Evolutionary conservation across 139 green algal species (phyloP).

Genomic region (Chlorella sp.): DNA sequence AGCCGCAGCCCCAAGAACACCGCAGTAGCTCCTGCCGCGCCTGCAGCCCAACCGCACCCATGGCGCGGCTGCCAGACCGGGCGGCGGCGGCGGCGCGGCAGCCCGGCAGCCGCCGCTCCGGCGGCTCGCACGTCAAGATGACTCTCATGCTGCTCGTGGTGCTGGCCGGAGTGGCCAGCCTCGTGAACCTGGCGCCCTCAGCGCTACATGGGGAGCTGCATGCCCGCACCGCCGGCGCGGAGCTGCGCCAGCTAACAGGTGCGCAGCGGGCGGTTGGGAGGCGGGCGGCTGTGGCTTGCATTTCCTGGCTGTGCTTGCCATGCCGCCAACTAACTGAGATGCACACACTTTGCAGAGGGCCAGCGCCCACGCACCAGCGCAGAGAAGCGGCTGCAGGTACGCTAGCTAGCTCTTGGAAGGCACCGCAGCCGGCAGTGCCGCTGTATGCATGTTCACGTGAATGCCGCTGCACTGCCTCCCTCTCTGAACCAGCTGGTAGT

Average conservation of each 20-base stretch:
- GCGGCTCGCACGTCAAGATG: constrained; percentile 16
- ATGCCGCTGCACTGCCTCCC: no score
- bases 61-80: constrained; percentile 5
- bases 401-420: no score
- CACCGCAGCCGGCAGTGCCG: no score
- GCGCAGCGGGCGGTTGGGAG: no score
- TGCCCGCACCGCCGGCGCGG: background rate
- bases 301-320: no score
- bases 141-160: constrained; percentile 15
- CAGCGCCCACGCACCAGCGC: background rate
- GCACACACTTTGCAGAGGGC: background rate
- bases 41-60: background rate
- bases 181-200: background rate
- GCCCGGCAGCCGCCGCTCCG: background rate
- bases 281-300: no score
- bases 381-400: background rate
- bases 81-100: background rate
- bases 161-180: background rate
- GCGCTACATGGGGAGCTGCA: constrained; percentile 9
- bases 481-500: no score
- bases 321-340: background rate
- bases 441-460: no score
- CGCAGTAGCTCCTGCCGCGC: background rate
- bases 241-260: constrained; percentile 29
- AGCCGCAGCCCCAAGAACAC: background rate